Evolutionary conservation across 306 rosid species (phyloP), one percentile per base, ranked within the genome.

Genomic region (Senna siamea): DNA sequence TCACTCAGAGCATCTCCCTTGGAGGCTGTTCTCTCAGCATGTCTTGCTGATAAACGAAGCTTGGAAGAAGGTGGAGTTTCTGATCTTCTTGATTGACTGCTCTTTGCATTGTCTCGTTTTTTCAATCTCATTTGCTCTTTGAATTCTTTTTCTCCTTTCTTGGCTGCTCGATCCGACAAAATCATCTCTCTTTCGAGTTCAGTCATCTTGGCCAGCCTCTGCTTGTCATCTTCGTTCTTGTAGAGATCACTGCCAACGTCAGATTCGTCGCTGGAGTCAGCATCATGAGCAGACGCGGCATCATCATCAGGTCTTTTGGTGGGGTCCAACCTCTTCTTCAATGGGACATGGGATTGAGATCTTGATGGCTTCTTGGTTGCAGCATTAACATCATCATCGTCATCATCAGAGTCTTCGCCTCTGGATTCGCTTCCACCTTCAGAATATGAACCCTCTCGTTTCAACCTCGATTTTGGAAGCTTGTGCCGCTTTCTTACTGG

Each of bases 151-250:
- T 86, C 84, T 2, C 83, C 82, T 79, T 81, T 89, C 74, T 85
- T 85, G 0, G 79, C 48, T 44, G 89, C 91, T 72, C 89, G 75
- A 30, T 87, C 85, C 13, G 89, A 74, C 73, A 89, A 73, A 73
- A 85, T 85, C 88, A 85, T 87, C 74, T 89, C 93, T 70, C 94
- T 82, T 66, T 89, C 84, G 40, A 87, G 88, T 63, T 89, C 93
- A 17, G 85, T 84, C 94, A 89, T 79, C 15, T 79, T 79, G 10
- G 85, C 75, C 18, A 89, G 94, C 85, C 82, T 70, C 30, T 77
- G 55, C 54, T 72, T 70, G 83, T 89, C 91, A 13, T 84, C 85
- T 62, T 87, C 89, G 55, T 81, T 74, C 85, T 79, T 87, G 85
- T 87, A 89, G 3, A 87, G 91, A 75, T 89, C 87, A 60, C 85